These are phyloP conservation scores for Cercospora janseana DNA, from an alignment of 2,329 filamentous ascomycete genomes.

Conservation along the genomic window DNA sequence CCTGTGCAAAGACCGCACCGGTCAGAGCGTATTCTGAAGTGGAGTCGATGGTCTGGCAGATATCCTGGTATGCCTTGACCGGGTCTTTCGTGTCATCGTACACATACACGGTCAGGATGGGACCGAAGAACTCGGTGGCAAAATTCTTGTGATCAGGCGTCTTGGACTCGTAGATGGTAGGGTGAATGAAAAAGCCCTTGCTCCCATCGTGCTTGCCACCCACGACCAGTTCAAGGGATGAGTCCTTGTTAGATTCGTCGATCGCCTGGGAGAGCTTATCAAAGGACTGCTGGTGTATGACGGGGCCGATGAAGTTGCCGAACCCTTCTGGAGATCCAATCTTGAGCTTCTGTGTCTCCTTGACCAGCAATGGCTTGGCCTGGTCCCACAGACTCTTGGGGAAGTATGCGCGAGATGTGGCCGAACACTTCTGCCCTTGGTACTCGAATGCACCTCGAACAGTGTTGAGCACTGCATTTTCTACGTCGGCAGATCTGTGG, in stretches of 20 bases:
- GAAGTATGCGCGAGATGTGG: conserved; percentile 76
- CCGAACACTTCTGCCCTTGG: conserved; percentile 89
- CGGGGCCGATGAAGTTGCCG: conserved; percentile 79
- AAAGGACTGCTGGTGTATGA: conserved; percentile 80
- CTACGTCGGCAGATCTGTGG: conserved; percentile 71
- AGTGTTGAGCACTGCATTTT: conserved; percentile 77
- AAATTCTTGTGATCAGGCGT: conserved; percentile 74
- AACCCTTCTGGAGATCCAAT: conserved; percentile 69
- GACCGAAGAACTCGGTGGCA: conserved; percentile 78
- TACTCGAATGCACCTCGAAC: conserved; percentile 86
- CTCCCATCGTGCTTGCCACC: conserved; percentile 76
- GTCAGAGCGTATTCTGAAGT: conserved; percentile 77
- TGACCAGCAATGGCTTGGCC: conserved; percentile 65
- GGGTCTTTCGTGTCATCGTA: conserved; percentile 63
- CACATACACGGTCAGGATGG: conserved; percentile 69
- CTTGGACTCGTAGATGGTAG: conserved; percentile 74
- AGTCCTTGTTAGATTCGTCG: conserved; percentile 73
- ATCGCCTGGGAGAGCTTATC: conserved; percentile 75
- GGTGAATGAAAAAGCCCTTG: conserved; percentile 79
- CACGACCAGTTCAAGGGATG: conserved; percentile 67
- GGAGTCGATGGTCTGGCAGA: conserved; percentile 64
- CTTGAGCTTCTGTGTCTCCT: conserved; percentile 68
- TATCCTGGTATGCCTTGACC: conserved; percentile 56
- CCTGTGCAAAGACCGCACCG: conserved; percentile 70
- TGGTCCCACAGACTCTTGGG: conserved; percentile 71